Base-by-base conservation (phyloP, 2,329 filamentous ascomycete genomes). In the Diaporthe sp. region DNA sequence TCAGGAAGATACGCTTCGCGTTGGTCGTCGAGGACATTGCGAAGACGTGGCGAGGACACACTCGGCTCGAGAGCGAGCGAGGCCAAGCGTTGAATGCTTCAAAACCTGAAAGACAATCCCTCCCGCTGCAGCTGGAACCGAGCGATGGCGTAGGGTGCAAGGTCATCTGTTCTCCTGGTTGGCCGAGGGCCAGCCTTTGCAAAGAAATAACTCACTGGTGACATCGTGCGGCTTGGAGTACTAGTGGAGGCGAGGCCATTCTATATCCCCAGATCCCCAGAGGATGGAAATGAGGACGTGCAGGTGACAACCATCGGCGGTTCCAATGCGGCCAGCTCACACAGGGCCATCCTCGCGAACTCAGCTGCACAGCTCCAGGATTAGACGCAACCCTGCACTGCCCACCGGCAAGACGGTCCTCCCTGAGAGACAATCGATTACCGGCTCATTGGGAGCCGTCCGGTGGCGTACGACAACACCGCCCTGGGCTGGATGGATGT, bases 21-120 rank as follows among this genome's bases (percentile, higher is more conserved):
- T 35, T 58, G 58, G 71, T 71, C 19, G 68, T n/a, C 5, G 35
- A 66, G 22, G 71, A 71, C 30, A 67, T 76, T 67, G 66, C 33
- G 17, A 72, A 55, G n/a, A 17, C 75, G 54, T 74, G 70, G 2
- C 4, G 66, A 77, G 28, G 25, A 28, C 28, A 74, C 73, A 13
- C 64, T 75, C 28, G 77, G 73, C 28, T 35, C 69, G 42, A 57
- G 35, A 55, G 17, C 17, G 73, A 72, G 42, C 71, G 71, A 4
- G 73, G 74, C 3, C 71, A 77, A 25, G 76, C 76, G 58, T 54
- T 77, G 58, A 74, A 73, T 75, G 60, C 42, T 78, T 75, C 67
- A 73, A 54, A 28, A 64, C 64, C 22, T 19, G n/a, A 40, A 47
- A 4, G 74, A 71, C 15, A 73, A 52, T 45, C 50, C 77, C 10